A percentile compares a stretch with the other conserved stretches of the same genome.
Conservation (phyloP, 1,284 basidiomycete genomes). For the Ustilago bromivora region DNA sequence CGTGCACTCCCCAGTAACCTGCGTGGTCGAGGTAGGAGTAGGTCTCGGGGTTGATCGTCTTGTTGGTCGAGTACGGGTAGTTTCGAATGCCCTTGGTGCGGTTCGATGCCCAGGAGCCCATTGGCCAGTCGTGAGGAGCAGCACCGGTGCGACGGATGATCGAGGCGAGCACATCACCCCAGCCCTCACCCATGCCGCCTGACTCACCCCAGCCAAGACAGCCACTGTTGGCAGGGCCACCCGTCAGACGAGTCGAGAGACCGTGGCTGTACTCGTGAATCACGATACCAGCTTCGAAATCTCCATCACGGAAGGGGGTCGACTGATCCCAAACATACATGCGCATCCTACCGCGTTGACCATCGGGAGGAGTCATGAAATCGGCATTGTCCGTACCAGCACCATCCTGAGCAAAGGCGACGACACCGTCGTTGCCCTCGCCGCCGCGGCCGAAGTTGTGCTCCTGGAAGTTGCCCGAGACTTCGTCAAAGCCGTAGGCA, state of each 20-base stretch:
- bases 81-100: slow-evolving; percentile 82
- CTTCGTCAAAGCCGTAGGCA: slow-evolving; percentile 85
- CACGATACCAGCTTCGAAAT: slow-evolving; percentile 77
- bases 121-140: slow-evolving; percentile 72
- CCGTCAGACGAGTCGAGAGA: slow-evolving; percentile 90
- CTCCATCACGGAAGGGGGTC: slow-evolving; percentile 87
- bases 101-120: slow-evolving; percentile 96
- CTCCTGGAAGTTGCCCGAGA: slow-evolving; percentile 95
- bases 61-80: slow-evolving; percentile 75
- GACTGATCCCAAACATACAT: slow-evolving; percentile 87
- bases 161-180: slow-evolving; percentile 76
- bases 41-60: slow-evolving; percentile 84
- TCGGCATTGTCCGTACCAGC: slow-evolving; percentile 77
- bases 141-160: slow-evolving; percentile 79
- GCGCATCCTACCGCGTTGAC: slow-evolving; percentile 86
- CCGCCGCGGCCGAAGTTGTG: slow-evolving; percentile 93
- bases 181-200: slow-evolving; percentile 89
- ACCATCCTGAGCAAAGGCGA: slow-evolving; percentile 93
- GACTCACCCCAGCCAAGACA: slow-evolving; percentile 90
- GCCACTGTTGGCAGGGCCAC: slow-evolving; percentile 90
- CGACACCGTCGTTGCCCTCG: slow-evolving; percentile 85
- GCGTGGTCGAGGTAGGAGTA: slow-evolving; percentile 97
- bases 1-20: slow-evolving; percentile 76
- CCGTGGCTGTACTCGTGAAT: slow-evolving; percentile 77
- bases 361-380: slow-evolving; percentile 73